Evolutionary conservation across 768 basidiomycete species (phyloP), one percentile per base, ranked within the genome.

Genomic region (Suillus sp.): DNA sequence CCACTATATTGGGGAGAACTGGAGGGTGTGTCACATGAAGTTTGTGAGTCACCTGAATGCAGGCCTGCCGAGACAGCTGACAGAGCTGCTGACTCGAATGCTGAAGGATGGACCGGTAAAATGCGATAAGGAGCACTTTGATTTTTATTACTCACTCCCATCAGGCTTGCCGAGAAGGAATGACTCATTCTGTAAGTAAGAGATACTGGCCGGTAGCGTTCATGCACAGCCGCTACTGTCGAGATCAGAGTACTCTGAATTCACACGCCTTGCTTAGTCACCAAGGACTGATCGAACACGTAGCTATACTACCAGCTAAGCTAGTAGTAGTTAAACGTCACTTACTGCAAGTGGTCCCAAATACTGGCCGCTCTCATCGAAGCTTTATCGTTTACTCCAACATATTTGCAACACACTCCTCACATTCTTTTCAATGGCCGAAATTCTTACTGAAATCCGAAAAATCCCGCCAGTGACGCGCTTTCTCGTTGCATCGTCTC

Each of bases 391-490:
- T 25, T 25, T 56, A 14, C 16, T 22, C 1, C 53, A 48, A 14
- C 3, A 18, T 9, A 18, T 2, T 9, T 9, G 14, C 10, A 45
- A 11, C 20, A 32, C 5, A 30, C 7, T 3, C 25, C 16, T 54
- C 32, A 34, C 10, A 34, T 35, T 22, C n/a, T 59, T 62, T 61
- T 63, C 59, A n/a, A 85, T 85, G 84, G 76, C 82, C 58, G 76
- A 78, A 20, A 70, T 87, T 42, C 27, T 82, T 3, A 79, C 83
- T 25, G 90, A 93, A 78, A 74, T 94, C 59, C 84, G 81, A 68
- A 93, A 92, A 78, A 91, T 95, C 1, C 93, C 93, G 0, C 89
- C 90, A 38, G 88, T 95, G 42, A 94, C 93, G 6, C 86, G 93
- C 37, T 86, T 88, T 61, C 72, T 92, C 7, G 81, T 84, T 62